phyloP scores from a whole-genome alignment of 176 grass and related monocot genomes.

The Chloris gayana region DNA sequence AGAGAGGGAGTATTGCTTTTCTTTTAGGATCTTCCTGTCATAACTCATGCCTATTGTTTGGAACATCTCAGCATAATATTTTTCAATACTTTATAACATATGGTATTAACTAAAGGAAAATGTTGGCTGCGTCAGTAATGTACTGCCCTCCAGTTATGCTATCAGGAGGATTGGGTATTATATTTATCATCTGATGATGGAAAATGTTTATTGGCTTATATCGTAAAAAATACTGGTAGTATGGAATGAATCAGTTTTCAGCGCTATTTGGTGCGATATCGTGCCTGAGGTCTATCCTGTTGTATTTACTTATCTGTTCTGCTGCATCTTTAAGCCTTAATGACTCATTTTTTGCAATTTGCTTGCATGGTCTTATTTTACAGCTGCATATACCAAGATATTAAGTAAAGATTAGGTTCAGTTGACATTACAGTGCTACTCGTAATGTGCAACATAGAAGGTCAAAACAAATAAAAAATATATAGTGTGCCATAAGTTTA shows the following conservation, averaged over 20 bases:
- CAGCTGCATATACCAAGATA: slow-evolving; percentile 9
- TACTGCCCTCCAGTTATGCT: neutral
- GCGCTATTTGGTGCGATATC: slow-evolving; percentile 12
- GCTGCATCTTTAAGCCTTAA: slow-evolving; percentile 10
- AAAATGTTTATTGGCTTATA: slow-evolving; percentile 18
- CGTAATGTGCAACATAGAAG: neutral
- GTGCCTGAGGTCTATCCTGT: neutral
- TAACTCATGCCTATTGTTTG: neutral
- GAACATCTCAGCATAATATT: neutral
- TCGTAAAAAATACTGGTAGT: slow-evolving; percentile 26
- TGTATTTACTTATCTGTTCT: slow-evolving; percentile 17
- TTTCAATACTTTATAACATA: slow-evolving; percentile 13
- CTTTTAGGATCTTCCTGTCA: slow-evolving; percentile 23
- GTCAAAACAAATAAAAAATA: neutral
- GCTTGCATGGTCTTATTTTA: neutral
- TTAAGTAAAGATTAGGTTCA: neutral
- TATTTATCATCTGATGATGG: slow-evolving; percentile 26
- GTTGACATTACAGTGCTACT: neutral
- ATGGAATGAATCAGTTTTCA: slow-evolving; percentile 9
- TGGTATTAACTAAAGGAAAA: neutral
- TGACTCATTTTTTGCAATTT: slow-evolving; percentile 14
- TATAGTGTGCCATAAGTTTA: neutral
- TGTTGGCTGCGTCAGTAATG: neutral
- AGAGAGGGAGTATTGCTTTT: too few relatives aligned
- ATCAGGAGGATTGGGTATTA: slow-evolving; percentile 5